Percentiles rank a stretch among this genome's conserved stretches.
phyloP scores from a whole-genome alignment of 2,329 filamentous ascomycete species.

The Rhinocladiella mackenziei region DNA sequence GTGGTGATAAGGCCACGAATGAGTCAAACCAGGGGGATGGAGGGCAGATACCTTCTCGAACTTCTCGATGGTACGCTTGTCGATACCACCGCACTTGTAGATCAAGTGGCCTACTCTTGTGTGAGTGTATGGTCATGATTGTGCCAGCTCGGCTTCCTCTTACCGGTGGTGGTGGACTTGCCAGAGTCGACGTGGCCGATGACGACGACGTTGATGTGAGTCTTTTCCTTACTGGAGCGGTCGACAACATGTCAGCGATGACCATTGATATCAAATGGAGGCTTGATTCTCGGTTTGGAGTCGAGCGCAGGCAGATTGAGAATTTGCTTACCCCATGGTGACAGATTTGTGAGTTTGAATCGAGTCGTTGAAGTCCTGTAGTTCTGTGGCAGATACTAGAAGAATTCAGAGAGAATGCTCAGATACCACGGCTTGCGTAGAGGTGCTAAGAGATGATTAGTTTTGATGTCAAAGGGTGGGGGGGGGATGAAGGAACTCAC shows the following conservation, averaged over 20 bases:
- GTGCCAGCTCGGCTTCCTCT: conserved; percentile 41
- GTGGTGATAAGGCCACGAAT: conserved; percentile 26
- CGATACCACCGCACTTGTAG: conserved; percentile 99
- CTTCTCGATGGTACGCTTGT: conserved; percentile 99
- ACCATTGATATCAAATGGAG: conserved; percentile 22
- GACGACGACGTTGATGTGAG: conserved; percentile 96
- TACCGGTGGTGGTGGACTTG: conserved; percentile 95
- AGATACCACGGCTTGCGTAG: conserved; percentile 52
- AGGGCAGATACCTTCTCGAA: conserved; percentile 88
- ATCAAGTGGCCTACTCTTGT: conserved; percentile 75
- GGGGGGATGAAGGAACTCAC: conserved; percentile 27
- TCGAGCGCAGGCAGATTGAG: conserved; percentile 19
- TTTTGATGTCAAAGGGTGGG: conserved; percentile 18
- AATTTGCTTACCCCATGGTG: conserved; percentile 58
- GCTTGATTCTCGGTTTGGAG: conserved; percentile 8
- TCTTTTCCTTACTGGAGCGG: conserved; percentile 79
- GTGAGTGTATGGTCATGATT: conserved; percentile 30
- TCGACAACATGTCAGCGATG: conserved; percentile 22
- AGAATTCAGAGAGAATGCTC: conserved; percentile 43
- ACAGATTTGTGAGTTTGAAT: conserved; percentile 39
- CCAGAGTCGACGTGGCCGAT: conserved; percentile 99
- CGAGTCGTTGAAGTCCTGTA: conserved; percentile 40
- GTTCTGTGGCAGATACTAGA: conserved; percentile 48
- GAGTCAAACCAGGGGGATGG: conserved; percentile 10
- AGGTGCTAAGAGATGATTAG: conserved; percentile 42